Evolutionary conservation across 2,329 filamentous ascomycete genomes (phyloP).

Genomic region (Botrytis paeoniae): DNA sequence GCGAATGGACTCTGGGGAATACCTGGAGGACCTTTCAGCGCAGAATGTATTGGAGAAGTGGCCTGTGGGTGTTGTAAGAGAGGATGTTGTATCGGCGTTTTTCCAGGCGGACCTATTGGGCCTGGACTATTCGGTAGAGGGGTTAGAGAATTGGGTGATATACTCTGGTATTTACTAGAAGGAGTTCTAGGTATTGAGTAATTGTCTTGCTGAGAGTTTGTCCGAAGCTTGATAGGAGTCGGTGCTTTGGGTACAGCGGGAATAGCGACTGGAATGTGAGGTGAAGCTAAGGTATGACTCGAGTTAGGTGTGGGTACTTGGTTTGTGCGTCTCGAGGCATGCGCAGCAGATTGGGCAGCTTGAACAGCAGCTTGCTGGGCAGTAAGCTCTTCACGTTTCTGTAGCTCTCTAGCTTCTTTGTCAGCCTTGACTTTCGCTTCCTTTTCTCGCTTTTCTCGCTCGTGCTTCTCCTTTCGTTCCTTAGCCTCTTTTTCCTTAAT

Average conservation of each 20-base stretch:
- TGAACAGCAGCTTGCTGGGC: constrained; percentile 40
- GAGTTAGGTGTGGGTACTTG: constrained; percentile 52
- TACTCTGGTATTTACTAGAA: constrained; percentile 52
- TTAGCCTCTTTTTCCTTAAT: constrained; percentile 56
- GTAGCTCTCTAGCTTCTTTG: constrained; percentile 48
- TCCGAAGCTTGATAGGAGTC: constrained; percentile 73
- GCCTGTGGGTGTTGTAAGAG: constrained; percentile 57
- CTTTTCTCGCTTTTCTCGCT: constrained; percentile 57
- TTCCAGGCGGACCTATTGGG: constrained; percentile 61
- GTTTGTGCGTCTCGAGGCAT: constrained; percentile 44
- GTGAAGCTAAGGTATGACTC: constrained; percentile 64
- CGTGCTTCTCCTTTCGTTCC: constrained; percentile 57
- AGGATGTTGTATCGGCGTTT: constrained; percentile 50
- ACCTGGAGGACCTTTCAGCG: constrained; percentile 56
- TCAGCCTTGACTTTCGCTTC: constrained; percentile 48
- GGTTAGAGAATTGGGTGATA: constrained; percentile 59
- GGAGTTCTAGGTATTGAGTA: constrained; percentile 66
- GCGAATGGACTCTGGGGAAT: constrained; percentile 45
- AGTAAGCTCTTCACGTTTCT: constrained; percentile 45
- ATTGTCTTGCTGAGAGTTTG: constrained; percentile 68
- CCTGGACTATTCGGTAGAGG: constrained; percentile 65
- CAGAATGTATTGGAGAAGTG: constrained; percentile 60
- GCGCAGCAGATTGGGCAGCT: constrained; percentile 42
- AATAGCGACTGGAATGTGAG: constrained; percentile 74
- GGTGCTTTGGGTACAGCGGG: constrained; percentile 80